Evolutionary conservation across 116 monocot species (phyloP), one percentile per base, ranked within the genome.

Genomic region (Dioscorea cayenensis): DNA sequence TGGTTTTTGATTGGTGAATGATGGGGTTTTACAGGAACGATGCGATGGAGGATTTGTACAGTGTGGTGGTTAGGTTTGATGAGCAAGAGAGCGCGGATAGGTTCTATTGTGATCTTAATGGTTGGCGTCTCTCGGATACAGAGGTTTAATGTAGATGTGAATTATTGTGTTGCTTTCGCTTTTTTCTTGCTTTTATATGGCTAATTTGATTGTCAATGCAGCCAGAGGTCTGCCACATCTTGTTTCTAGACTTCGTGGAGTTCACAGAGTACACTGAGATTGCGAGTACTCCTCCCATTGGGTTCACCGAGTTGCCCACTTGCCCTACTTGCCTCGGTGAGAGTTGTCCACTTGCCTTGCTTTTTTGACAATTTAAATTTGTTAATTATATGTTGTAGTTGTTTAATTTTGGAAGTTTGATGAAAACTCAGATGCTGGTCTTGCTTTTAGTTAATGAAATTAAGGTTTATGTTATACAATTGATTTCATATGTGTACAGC

Each of bases 261-360:
- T 91, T 69, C 73, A 90, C 89, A 1, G 80, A 82, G n/a, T 88
- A 84, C 13, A 72, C 71, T 20, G 83, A 94, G 67, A 61, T 85
- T 66, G 94, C 86, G 9, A 35, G 49, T 16, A 86, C 75, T 74
- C 83, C 93, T 66, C 91, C 86, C 6, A 32, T 37, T 65, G 91
- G 99, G 20, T 94, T 69, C 22, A 85, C 81, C 4, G 99, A 94
- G 80, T 73, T 99, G 67, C 99, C 99, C 9, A 86, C 85, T 13
- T 99, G 99, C 68, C 91, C 94, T 59, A 83, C 94, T 64, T 99
- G 99, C 75, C 85, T 99, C 22, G 90, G 94, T 87, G 67, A 79
- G 77, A 29, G 29, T 29, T 29, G 29, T 29, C 29, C 29, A 29
- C n/a, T n/a, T n/a, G n/a, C n/a, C n/a, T n/a, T n/a, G n/a, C n/a